Evolutionary conservation across 108 stramenopile species (phyloP), one percentile per base, ranked within the genome.

Genomic region (Chaetoceros muelleri): DNA sequence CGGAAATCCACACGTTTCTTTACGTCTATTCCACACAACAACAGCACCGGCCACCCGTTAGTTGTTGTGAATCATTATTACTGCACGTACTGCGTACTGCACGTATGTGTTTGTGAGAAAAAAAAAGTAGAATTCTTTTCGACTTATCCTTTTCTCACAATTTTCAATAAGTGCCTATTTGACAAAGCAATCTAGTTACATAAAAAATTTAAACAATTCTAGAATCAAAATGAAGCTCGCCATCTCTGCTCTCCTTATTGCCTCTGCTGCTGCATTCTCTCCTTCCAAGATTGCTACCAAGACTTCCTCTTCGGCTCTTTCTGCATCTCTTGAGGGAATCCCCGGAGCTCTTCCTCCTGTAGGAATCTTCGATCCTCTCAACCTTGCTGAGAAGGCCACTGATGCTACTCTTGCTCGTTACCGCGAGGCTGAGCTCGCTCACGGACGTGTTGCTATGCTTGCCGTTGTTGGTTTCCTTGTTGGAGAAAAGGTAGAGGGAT

Each of bases 391-490:
- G 45, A 82, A 81, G 65, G 82, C 81, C 19, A 85, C 81, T 55
- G 77, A 68, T 25, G 62, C 64, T 47, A 79, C 76, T 52, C 49
- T 84, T 29, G 84, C 84, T 72, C 79, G 83, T 69, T 93, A 80
- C 79, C 85, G 85, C 53, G 92, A 93, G 70, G 88, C 92, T n/a
- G 88, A 90, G 57, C 60, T 84, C 24, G 79, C 80, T 24, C 87
- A 89, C 58, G 87, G 87, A 66, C 82, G 88, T 66, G 77, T 82
- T 34, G 58, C 76, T 34, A 73, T 80, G 75, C 64, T 80, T 24
- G 75, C 72, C 50, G 46, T 52, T 26, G 44, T 84, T 21, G 82
- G 82, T 27, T 84, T 84, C 72, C 71, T 84, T 44, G 81, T 82
- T 24, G 83, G 83, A 44, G 87, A 88, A 66, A 66, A 69, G 20